These are phyloP conservation scores for Fusarium sp. DNA, from an alignment of 2,329 filamentous ascomycete genomes.

Conservation along the genomic window DNA sequence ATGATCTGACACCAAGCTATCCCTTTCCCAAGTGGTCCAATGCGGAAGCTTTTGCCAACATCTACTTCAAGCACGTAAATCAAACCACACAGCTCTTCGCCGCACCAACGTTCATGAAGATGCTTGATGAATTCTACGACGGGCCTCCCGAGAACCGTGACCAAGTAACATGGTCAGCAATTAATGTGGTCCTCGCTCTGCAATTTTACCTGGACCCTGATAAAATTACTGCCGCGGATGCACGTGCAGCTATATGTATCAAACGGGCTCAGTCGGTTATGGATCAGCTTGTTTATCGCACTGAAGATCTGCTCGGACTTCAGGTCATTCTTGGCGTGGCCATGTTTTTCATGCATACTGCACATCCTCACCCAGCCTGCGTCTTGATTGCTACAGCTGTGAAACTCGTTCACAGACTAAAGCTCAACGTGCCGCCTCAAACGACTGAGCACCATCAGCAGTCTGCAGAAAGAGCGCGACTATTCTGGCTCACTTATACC, in stretches of 20 bases:
- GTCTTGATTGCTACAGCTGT: constrained; percentile 20
- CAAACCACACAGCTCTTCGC: neutral
- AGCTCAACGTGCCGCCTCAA: neutral
- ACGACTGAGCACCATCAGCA: neutral
- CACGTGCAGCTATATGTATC: neutral
- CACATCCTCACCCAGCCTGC: neutral
- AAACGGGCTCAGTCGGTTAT: neutral
- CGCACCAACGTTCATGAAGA: neutral
- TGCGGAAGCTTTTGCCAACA: neutral
- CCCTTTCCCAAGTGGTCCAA: neutral
- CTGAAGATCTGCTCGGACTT: constrained; percentile 4
- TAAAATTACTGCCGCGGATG: neutral
- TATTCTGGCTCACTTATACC: constrained; percentile 32
- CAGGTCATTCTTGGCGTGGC: constrained; percentile 17
- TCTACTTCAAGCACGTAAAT: constrained; percentile 9
- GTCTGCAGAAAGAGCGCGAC: neutral
- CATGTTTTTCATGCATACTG: neutral
- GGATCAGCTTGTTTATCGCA: constrained; percentile 15
- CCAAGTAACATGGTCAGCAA: neutral
- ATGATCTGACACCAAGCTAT: neutral
- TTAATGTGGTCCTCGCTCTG: constrained; percentile 22
- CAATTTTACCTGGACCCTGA: neutral
- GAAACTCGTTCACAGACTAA: constrained; percentile 13
- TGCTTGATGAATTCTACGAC: constrained; percentile 1
- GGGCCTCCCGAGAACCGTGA: neutral